Percentiles rank a stretch among this genome's conserved stretches.
Evolutionary conservation across 345 rosid species (phyloP).

Genomic region (Boechera stricta): DNA sequence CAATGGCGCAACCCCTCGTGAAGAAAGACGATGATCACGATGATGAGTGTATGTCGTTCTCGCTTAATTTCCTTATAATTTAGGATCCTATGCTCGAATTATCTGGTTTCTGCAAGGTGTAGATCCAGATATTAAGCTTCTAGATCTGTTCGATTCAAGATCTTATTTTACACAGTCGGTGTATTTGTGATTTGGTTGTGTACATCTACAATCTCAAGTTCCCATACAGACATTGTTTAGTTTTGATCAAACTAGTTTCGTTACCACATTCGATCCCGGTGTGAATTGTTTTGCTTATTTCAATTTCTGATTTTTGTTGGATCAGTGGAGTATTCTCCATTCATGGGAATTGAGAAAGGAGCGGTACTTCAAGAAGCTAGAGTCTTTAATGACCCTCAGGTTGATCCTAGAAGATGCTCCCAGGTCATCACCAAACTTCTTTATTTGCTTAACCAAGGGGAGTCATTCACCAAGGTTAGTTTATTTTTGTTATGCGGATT

Average conservation of each 20-base stretch:
- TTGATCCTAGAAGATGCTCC: constrained; percentile 96
- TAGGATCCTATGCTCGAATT: constrained; percentile 10
- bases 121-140: constrained; percentile 50
- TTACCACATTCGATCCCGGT: constrained; percentile 26
- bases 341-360: constrained; percentile 95
- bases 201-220: constrained; percentile 30
- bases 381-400: constrained; percentile 97
- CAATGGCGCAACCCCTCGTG: constrained; percentile 94
- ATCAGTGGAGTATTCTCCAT: constrained; percentile 89
- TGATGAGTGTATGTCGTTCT: constrained; percentile 73
- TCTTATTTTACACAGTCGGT: neutral
- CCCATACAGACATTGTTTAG: neutral
- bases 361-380: constrained; percentile 99
- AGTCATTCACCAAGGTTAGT: constrained; percentile 81
- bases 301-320: neutral
- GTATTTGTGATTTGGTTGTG: constrained; percentile 3
- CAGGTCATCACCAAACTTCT: constrained; percentile 99
- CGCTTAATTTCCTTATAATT: neutral
- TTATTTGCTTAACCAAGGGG: constrained; percentile 96
- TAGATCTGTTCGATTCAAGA: constrained; percentile 56
- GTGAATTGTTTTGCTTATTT: constrained; percentile 1
- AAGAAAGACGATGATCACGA: constrained; percentile 99
- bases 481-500: constrained; percentile 17
- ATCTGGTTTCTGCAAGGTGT: constrained; percentile 16
- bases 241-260: constrained; percentile 14